phyloP scores from a whole-genome alignment of 2,329 filamentous ascomycete species.

The Bipolaris bicolor region DNA sequence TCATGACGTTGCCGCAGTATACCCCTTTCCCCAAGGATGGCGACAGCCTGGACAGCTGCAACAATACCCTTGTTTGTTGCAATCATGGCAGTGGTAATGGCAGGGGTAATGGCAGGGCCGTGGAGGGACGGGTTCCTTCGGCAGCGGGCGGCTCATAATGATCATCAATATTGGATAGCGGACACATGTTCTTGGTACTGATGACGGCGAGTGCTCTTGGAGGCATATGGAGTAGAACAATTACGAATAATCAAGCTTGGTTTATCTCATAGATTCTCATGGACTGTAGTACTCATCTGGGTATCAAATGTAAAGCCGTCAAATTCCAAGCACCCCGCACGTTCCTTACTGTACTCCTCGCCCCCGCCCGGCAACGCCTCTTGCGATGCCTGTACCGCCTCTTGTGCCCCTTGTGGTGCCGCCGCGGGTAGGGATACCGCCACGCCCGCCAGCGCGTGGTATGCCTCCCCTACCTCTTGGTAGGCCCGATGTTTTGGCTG shows the following conservation, averaged over 20 bases:
- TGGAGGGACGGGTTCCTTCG: not conserved
- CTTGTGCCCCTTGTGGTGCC: constrained; percentile 40
- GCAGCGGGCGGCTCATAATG: not conserved
- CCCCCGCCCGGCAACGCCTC: constrained; percentile 42
- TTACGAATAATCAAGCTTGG: constrained; percentile 2
- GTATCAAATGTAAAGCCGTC: constrained; percentile 10
- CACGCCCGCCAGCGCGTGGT: constrained; percentile 42
- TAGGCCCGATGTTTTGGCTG: constrained; percentile 24
- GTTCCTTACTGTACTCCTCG: constrained; percentile 34
- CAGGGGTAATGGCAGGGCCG: constrained; percentile 1
- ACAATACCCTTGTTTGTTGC: constrained; percentile 16
- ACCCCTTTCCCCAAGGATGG: constrained; percentile 30
- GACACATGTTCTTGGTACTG: not conserved
- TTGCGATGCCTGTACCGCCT: constrained; percentile 47
- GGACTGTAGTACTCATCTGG: not conserved
- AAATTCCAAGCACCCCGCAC: not conserved
- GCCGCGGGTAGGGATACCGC: constrained; percentile 45
- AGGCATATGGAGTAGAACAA: not conserved
- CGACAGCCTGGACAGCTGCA: constrained; percentile 35
- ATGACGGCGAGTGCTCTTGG: not conserved
- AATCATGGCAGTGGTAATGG: constrained; percentile 2
- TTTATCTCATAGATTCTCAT: not conserved
- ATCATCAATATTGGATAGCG: not conserved
- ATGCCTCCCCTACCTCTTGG: constrained; percentile 44
- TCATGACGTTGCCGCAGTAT: constrained; percentile 33